These are phyloP conservation scores for Ilex aquifolium DNA, from an alignment of 257 asterid genomes.

Conservation along the genomic window DNA sequence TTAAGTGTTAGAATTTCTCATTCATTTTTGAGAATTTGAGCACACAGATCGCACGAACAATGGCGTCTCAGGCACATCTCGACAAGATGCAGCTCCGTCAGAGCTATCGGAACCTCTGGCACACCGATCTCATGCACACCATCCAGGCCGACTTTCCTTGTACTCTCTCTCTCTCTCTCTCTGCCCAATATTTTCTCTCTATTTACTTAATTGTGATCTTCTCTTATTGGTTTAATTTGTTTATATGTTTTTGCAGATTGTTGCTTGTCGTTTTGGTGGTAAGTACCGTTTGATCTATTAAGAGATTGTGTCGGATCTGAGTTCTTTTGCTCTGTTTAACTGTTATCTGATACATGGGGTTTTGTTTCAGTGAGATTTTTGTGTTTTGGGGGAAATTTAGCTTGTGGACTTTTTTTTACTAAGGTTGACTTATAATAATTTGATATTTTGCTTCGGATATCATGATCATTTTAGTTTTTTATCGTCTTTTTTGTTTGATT, in stretches of 20 bases:
- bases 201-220: background rate
- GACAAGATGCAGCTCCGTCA: constrained; percentile 92
- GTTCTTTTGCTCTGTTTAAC: constrained; percentile 9
- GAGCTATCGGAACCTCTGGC: constrained; percentile 90
- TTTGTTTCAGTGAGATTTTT: constrained; percentile 16
- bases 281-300: constrained; percentile 19
- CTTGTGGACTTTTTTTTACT: constrained; percentile 12
- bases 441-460: background rate
- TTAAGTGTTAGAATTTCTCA: no score
- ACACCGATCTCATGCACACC: constrained; percentile 86
- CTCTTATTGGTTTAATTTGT: background rate
- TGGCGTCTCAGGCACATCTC: constrained; percentile 65
- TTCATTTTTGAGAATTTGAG: background rate
- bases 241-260: constrained; percentile 57
- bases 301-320: background rate
- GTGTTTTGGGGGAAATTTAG: background rate
- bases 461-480: no score
- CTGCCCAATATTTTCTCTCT: background rate
- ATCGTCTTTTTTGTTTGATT: no score
- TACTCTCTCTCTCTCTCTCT: constrained; percentile 12
- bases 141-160: constrained; percentile 79
- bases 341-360: background rate
- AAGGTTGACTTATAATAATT: constrained; percentile 20
- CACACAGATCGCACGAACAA: constrained; percentile 16
- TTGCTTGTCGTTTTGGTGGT: constrained; percentile 93